Evolutionary conservation across 495 filamentous ascomycete species (phyloP).

Genomic region (Clavariopsis aquatica): DNA sequence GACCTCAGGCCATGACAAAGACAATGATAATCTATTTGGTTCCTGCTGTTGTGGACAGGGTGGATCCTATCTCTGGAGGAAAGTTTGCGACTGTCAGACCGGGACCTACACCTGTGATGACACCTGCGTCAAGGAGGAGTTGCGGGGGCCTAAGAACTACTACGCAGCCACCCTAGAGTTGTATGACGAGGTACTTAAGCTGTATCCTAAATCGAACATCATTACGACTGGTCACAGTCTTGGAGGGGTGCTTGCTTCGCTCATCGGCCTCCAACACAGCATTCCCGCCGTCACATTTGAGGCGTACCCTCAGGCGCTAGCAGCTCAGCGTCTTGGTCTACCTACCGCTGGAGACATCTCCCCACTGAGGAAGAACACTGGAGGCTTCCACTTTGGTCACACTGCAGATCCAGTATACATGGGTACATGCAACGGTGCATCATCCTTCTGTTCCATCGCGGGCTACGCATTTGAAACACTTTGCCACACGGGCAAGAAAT

Average conservation of each 20-base stretch:
- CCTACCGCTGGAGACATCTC: slow-evolving; percentile 11
- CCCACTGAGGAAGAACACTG: slow-evolving; percentile 25
- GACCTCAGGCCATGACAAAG: slow-evolving; percentile 31
- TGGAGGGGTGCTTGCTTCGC: slow-evolving; percentile 25
- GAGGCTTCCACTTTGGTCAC: slow-evolving; percentile 30
- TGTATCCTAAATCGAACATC: slow-evolving; percentile 27
- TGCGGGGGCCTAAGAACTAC: slow-evolving; percentile 19
- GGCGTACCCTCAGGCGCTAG: slow-evolving; percentile 31
- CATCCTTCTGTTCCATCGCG: slow-evolving; percentile 23
- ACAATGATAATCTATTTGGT: slow-evolving; percentile 37
- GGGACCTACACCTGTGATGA: slow-evolving; percentile 29
- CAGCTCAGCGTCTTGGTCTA: slow-evolving; percentile 26
- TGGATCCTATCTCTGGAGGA: slow-evolving; percentile 28
- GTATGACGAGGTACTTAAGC: slow-evolving; percentile 26
- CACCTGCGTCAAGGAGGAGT: slow-evolving; percentile 21
- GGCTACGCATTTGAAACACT: slow-evolving; percentile 30
- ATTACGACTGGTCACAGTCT: slow-evolving; percentile 28
- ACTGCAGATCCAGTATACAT: slow-evolving; percentile 32
- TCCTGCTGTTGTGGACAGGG: slow-evolving; percentile 34
- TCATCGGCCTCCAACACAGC: slow-evolving; percentile 27
- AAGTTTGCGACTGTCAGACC: slow-evolving; percentile 30
- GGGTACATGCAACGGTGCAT: slow-evolving; percentile 29
- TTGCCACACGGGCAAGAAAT: slow-evolving; percentile 27
- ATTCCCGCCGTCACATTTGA: slow-evolving; percentile 29
- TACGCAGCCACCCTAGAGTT: slow-evolving; percentile 21